These are phyloP conservation scores for Vanderwaltozyma verrucispora DNA, from an alignment of 805 yeast species.

Conservation along the genomic window DNA sequence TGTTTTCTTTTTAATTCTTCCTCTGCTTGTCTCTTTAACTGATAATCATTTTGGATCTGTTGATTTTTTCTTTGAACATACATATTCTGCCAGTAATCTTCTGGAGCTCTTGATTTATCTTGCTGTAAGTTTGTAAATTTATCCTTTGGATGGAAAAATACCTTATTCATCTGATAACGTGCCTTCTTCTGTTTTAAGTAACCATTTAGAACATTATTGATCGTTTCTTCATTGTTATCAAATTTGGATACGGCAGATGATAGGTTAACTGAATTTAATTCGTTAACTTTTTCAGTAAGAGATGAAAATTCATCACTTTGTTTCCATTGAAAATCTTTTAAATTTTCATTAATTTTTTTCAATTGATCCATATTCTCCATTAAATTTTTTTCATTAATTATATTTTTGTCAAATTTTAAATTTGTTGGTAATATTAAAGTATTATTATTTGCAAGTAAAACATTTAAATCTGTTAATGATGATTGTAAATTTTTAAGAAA, in stretches of 20 bases:
- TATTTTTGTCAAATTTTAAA: not conserved
- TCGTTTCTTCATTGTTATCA: not conserved
- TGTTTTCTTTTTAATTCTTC: slow-evolving; percentile 5
- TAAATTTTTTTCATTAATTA: not conserved
- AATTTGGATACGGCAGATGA: not conserved
- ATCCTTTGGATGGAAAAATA: slow-evolving; percentile 10
- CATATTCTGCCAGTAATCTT: slow-evolving; percentile 23
- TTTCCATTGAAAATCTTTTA: not conserved
- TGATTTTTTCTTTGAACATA: slow-evolving; percentile 1
- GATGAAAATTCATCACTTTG: not conserved
- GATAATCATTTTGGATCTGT: slow-evolving; percentile 1
- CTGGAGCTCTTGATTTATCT: slow-evolving; percentile 20
- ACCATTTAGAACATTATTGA: slow-evolving; percentile 1
- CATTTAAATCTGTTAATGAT: not conserved
- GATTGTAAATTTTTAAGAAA: slow-evolving; percentile 16
- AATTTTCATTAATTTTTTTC: not conserved
- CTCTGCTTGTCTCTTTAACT: slow-evolving; percentile 2
- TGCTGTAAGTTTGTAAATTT: slow-evolving; percentile 11
- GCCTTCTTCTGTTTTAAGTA: slow-evolving; percentile 8
- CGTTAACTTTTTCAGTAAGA: not conserved
- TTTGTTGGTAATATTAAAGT: not conserved
- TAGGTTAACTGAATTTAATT: not conserved
- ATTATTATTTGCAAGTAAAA: not conserved
- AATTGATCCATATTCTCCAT: not conserved
- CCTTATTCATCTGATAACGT: slow-evolving; percentile 10